Base-by-base conservation (phyloP, 2,329 filamentous ascomycete species). In the Alternaria metachromatica region DNA sequence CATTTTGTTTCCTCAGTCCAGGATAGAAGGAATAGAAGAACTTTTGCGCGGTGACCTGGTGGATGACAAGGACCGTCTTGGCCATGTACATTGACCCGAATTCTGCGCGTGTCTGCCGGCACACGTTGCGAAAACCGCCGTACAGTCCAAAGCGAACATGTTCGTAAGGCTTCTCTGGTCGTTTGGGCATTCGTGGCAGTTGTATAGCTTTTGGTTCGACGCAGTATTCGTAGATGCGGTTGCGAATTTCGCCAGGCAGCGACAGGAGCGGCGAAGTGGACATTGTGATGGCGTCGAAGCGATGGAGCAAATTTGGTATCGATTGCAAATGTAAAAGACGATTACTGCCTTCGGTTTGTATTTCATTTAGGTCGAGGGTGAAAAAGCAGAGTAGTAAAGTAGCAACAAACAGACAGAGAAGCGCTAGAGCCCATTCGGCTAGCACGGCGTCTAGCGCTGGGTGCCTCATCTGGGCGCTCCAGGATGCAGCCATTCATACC, bases 191-290 rank as follows among this genome's bases (percentile, higher is more conserved):
- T 2, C 48, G 26, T 2, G 5, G 18, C 1, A 51, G 20, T 9
- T 51, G 20, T 4, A 2, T 0, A 33, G n/a, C 0, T 21, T 33
- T 51, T 18, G 26, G 26, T n/a, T 51, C 48, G 26, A 21, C 18
- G 11, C 48, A 51, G 53, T 26, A 55, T 26, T 44, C 37, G 46
- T 59, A 59, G 56, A 59, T 59, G 45, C 46, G 56, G 56, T 59
- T 59, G 46, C 56, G 46, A n/a, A 59, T 21, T 9, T 59, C 56
- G 56, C 56, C 56, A 10, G 46, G 56, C 37, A 59, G 5, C 4
- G 53, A 41, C 3, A 55, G 53, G 0, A 55, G 6, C 10, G 37
- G 4, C 2, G 5, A 41, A 2, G 53, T 44, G 21, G 37, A 44
- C 53, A 45, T 55, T 21, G 12, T 21, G 25, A 37, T 37, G 3